Evolutionary conservation across 2,329 filamentous ascomycete species (phyloP).

Genomic region (Ceratocystis smalleyi): DNA sequence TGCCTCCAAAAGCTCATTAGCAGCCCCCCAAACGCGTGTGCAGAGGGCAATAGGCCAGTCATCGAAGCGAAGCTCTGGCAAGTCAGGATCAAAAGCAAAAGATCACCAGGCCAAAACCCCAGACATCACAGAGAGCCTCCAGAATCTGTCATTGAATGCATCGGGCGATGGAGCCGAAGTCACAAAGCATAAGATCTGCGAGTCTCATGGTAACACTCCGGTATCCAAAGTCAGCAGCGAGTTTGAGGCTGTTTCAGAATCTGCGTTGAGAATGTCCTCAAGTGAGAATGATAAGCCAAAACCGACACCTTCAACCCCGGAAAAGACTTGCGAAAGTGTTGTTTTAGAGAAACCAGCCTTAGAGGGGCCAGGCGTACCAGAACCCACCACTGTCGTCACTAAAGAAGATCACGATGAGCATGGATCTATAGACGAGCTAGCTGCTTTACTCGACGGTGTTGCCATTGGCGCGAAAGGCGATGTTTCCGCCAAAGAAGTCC

Average conservation of each 20-base stretch:
- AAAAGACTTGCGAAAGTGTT: background rate
- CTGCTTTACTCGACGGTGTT: background rate
- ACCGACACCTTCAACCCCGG: background rate
- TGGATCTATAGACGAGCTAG: background rate
- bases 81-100: background rate
- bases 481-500: background rate
- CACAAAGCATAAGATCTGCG: background rate
- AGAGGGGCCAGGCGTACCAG: background rate
- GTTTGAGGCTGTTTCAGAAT: background rate
- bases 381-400: background rate
- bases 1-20: background rate
- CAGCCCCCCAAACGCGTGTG: slow-evolving; percentile 6
- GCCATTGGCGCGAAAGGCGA: background rate
- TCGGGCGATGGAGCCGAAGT: background rate
- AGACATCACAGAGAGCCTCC: background rate
- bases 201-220: background rate
- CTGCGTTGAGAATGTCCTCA: background rate
- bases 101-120: background rate
- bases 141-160: slow-evolving; percentile 5
- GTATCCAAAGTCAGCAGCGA: background rate
- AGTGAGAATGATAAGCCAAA: background rate
- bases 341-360: background rate
- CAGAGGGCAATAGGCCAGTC: background rate
- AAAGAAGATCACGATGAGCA: background rate
- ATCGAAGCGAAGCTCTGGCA: background rate